Conservation (phyloP, 257 asterid species). For the Solanum pinnatisectum region DNA sequence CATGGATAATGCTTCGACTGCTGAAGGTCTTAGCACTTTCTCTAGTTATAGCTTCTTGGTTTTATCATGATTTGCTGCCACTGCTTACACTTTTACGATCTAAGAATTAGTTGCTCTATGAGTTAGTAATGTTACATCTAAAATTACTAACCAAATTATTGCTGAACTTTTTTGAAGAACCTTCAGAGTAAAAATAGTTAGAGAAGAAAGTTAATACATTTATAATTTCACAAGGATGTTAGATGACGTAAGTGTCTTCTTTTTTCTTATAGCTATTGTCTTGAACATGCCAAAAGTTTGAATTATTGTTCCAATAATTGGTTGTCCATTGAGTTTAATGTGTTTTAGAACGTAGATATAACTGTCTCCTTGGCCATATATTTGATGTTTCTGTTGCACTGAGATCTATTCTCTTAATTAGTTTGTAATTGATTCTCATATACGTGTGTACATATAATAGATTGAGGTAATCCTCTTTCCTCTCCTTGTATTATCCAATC, state of each 20-base stretch:
- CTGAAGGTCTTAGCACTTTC: conserved; percentile 35
- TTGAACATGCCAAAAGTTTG: background rate
- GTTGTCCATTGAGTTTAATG: background rate
- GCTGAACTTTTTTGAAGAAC: background rate
- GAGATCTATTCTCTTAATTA: background rate
- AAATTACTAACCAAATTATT: background rate
- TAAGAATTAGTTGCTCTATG: background rate
- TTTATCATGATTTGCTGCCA: background rate
- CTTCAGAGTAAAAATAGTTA: background rate
- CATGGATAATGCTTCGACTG: conserved; percentile 25
- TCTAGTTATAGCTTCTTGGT: background rate
- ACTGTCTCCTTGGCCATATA: background rate
- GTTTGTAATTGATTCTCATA: background rate
- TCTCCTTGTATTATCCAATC: background rate
- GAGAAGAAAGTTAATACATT: background rate
- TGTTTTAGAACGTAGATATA: background rate
- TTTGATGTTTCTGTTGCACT: background rate
- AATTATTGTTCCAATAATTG: background rate
- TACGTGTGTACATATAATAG: background rate
- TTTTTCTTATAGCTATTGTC: background rate
- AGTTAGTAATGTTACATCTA: background rate
- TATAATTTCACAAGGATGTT: background rate
- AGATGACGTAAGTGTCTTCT: background rate
- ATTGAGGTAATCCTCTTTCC: background rate
- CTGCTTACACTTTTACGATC: background rate